phyloP scores from a whole-genome alignment of 345 rosid genomes.

The Geranium rotundifolium region DNA sequence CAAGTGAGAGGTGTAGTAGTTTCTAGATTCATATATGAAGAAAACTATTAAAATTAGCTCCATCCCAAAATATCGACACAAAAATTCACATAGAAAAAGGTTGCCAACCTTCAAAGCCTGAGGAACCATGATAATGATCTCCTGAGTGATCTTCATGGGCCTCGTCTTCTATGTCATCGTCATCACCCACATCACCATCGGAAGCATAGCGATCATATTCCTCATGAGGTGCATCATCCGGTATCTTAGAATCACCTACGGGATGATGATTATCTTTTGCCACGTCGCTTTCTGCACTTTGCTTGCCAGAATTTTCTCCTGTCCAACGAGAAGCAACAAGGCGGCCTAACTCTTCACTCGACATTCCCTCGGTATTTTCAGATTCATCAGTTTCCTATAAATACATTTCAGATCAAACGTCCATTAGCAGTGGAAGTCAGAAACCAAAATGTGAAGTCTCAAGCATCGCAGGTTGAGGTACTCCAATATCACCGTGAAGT shows the following conservation, averaged over 20 bases:
- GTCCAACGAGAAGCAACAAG: constrained; percentile 99
- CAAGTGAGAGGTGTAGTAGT: constrained; percentile 13
- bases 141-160: background rate
- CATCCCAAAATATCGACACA: no score
- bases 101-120: no score
- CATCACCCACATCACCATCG: constrained; percentile 15
- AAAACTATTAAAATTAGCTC: no score
- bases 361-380: no score
- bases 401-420: background rate
- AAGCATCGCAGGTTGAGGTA: background rate
- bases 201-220: constrained; percentile 29
- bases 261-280: constrained; percentile 26
- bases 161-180: no score
- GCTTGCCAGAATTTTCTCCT: constrained; percentile 50
- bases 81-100: background rate
- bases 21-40: no score
- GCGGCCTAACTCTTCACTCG: constrained; percentile 22
- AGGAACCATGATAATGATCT: no score
- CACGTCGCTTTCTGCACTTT: constrained; percentile 19
- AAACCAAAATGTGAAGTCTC: background rate
- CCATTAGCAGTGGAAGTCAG: background rate
- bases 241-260: background rate
- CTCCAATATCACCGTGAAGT: background rate
- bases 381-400: no score
- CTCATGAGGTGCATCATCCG: no score